Conservation (phyloP, 2,329 filamentous ascomycete genomes). For the Hypoxylon rubiginosum region DNA sequence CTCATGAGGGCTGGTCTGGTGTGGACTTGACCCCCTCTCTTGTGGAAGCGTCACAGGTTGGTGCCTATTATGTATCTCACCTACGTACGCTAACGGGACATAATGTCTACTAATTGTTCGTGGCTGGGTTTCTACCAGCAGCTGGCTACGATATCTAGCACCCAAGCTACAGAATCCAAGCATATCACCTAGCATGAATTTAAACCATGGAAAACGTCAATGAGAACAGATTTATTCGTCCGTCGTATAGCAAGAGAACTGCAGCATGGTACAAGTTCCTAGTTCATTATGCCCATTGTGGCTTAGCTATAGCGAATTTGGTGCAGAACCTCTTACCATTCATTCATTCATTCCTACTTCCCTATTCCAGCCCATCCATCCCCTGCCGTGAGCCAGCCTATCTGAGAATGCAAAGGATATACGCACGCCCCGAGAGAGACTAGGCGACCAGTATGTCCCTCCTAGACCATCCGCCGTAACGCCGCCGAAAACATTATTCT, state of each 20-base stretch:
- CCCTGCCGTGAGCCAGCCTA: neutral
- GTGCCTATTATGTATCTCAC: neutral
- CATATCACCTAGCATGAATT: neutral
- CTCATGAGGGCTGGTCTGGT: neutral
- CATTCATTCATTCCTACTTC: no score
- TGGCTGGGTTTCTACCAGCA: neutral
- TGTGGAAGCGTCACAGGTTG: no score
- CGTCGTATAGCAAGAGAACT: neutral
- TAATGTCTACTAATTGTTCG: no score
- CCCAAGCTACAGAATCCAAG: neutral
- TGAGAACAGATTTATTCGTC: neutral
- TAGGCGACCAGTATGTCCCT: neutral
- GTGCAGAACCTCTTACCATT: no score
- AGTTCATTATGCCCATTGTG: neutral
- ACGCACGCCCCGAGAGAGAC: neutral
- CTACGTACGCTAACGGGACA: no score
- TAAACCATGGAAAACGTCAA: neutral
- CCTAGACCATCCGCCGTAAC: neutral
- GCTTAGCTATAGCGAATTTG: neutral
- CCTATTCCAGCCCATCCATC: neutral
- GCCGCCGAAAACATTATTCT: neutral
- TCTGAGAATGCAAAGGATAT: neutral
- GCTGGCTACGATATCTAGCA: neutral
- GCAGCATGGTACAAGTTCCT: neutral
- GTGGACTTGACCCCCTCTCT: neutral